Evolutionary conservation across 345 rosid genomes (phyloP).

Genomic region (Euphorbia lathyris): DNA sequence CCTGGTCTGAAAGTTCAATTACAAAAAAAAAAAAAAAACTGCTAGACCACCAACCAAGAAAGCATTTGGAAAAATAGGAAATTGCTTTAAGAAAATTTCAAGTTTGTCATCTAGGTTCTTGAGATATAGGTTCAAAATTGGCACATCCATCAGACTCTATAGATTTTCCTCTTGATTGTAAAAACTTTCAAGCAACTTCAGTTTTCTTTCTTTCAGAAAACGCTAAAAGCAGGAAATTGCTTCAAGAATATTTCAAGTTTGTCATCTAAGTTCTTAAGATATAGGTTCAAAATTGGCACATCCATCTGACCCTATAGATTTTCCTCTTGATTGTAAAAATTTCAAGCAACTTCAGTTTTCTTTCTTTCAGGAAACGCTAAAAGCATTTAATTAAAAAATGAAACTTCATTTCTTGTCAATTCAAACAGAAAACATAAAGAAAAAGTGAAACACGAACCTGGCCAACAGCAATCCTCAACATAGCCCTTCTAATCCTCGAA

Average conservation of each 20-base stretch:
- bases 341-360: too few relatives aligned
- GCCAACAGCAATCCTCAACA: constrained; percentile 32
- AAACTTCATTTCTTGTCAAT: constrained; percentile 1
- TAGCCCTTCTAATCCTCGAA: constrained; percentile 30
- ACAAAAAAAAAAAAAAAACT: constrained; percentile 90
- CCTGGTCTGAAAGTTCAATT: constrained; percentile 95
- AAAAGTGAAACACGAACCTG: constrained; percentile 16
- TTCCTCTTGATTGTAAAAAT: too few relatives aligned
- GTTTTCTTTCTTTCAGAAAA: too few relatives aligned
- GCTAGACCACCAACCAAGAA: constrained; percentile 85
- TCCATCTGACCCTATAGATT: too few relatives aligned
- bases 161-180: too few relatives aligned
- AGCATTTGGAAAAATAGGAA: constrained; percentile 77
- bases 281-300: too few relatives aligned
- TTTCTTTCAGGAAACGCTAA: too few relatives aligned
- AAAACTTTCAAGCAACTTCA: too few relatives aligned
- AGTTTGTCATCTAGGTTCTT: constrained; percentile 88
- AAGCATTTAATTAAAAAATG: constrained; percentile 15
- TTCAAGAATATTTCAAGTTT: constrained; percentile 71
- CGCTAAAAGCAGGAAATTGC: constrained; percentile 66
- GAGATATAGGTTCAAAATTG: too few relatives aligned
- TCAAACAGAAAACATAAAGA: constrained; percentile 2
- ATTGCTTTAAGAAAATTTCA: constrained; percentile 63
- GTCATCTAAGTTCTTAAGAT: too few relatives aligned
- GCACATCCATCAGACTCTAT: too few relatives aligned